These are phyloP conservation scores for Boletales sp. DNA, from an alignment of 768 basidiomycete genomes.

Conservation along the genomic window DNA sequence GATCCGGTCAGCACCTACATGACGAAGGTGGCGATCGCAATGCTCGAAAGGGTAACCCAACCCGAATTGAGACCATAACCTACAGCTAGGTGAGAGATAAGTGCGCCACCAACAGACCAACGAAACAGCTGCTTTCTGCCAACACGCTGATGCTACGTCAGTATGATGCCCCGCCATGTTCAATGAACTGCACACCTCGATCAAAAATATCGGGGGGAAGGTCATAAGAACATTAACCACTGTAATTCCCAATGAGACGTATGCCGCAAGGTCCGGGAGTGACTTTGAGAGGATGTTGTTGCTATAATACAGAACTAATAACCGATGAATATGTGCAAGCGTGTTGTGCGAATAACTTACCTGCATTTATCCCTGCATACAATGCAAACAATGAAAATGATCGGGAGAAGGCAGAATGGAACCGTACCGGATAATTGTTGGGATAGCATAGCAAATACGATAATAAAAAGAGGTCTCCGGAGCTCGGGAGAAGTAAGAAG, in stretches of 20 bases:
- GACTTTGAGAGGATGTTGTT: conserved; percentile 81
- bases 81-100: conserved; percentile 60
- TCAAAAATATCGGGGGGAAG: conserved; percentile 81
- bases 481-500: conserved; percentile 52
- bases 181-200: conserved; percentile 53
- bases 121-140: conserved; percentile 71
- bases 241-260: conserved; percentile 81
- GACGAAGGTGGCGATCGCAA: conserved; percentile 76
- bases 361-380: conserved; percentile 68
- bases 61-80: conserved; percentile 69
- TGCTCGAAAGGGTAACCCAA: conserved; percentile 57
- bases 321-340: not conserved
- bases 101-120: conserved; percentile 61
- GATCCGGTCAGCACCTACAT: conserved; percentile 47
- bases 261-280: conserved; percentile 74
- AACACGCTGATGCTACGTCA: conserved; percentile 46
- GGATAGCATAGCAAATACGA: conserved; percentile 68
- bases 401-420: not conserved
- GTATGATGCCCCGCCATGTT: not conserved
- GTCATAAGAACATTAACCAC: conserved; percentile 73
- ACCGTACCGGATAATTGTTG: conserved; percentile 73
- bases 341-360: conserved; percentile 29
- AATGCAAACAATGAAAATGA: conserved; percentile 4
- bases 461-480: conserved; percentile 57
- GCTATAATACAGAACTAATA: conserved; percentile 82